These are phyloP conservation scores for Pilobolus umbonatus DNA, from an alignment of 192 early-diverging fungal genomes.

Conservation along the genomic window DNA sequence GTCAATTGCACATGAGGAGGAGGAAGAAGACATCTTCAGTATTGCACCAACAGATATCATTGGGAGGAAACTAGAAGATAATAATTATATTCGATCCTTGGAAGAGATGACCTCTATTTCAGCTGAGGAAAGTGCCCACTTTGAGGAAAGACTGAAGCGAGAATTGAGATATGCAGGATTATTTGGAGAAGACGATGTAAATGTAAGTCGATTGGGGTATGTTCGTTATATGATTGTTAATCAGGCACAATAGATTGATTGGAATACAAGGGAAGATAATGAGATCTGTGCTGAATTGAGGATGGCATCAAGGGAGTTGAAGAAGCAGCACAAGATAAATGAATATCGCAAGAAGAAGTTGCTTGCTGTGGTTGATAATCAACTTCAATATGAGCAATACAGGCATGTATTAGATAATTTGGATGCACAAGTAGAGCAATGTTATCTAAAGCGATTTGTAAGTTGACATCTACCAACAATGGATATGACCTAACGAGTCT, in stretches of 20 bases:
- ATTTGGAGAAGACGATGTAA: slow-evolving; percentile 70
- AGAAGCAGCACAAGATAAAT: slow-evolving; percentile 66
- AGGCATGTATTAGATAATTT: slow-evolving; percentile 79
- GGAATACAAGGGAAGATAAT: slow-evolving; percentile 68
- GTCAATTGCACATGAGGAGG: slow-evolving; percentile 45
- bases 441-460: slow-evolving; percentile 84
- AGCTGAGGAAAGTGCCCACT: not conserved
- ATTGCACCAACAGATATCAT: not conserved
- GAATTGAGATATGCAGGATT: slow-evolving; percentile 85
- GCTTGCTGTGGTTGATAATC: slow-evolving; percentile 60
- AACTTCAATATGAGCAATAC: slow-evolving; percentile 86
- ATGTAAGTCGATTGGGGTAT: not conserved
- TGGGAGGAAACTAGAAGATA: too few species aligned
- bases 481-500: not conserved
- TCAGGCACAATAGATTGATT: slow-evolving; percentile 44
- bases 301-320: slow-evolving; percentile 63
- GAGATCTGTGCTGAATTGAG: slow-evolving; percentile 70
- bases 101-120: slow-evolving; percentile 32
- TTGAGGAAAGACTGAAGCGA: slow-evolving; percentile 74
- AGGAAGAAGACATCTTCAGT: slow-evolving; percentile 27
- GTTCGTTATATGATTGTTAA: not conserved
- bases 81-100: slow-evolving; percentile 52
- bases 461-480: slow-evolving; percentile 24
- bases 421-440: slow-evolving; percentile 85
- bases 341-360: slow-evolving; percentile 58